Base-by-base conservation (phyloP, 1,284 basidiomycete species). In the Inonotus obliquus region DNA sequence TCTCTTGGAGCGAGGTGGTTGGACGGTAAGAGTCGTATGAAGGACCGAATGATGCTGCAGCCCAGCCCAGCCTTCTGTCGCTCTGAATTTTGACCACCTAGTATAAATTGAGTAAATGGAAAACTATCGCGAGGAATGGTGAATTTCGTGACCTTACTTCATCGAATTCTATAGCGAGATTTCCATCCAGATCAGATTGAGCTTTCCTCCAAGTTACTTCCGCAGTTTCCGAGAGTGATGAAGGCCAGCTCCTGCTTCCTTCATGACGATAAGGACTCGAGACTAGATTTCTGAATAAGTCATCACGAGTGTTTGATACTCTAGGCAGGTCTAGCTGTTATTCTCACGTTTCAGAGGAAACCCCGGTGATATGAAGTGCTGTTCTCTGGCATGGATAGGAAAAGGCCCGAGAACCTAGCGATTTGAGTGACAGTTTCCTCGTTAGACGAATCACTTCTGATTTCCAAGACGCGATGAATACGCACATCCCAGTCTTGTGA, bases 11-110 rank as follows among this genome's bases (percentile, higher is more conserved):
- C 69, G 59, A 0, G 82, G 81, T 1, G 86, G 84, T 54, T 75
- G 69, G 29, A 92, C 65, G 0, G 79, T 85, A 10, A 93, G 65
- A 1, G 78, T 81, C 1, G 85, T 81, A 39, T 79, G 81, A n/a
- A 92, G 75, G 19, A 91, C 72, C 19, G 81, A 79, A 67, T 90
- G 82, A 67, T 92, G 87, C 69, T 93, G 91, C 27, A 92, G 71
- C 14, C 81, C 86, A 19, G 89, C 86, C 91, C 91, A 92, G n/a
- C 91, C 91, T 73, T 91, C 86, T 0, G 84, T 85, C 41, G 79
- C 75, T 19, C 89, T 83, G 53, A 93, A 76, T 54, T 76, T 74
- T 32, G 78, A 69, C 91, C 91, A 93, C 57, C 89, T 85, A 53
- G 27, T 38, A 44, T 45, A 1, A 14, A 9, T 17, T 35, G n/a